Evolutionary conservation across 495 filamentous ascomycete genomes (phyloP), one percentile per base, ranked within the genome.

Genomic region (Chaetomium fimeti): DNA sequence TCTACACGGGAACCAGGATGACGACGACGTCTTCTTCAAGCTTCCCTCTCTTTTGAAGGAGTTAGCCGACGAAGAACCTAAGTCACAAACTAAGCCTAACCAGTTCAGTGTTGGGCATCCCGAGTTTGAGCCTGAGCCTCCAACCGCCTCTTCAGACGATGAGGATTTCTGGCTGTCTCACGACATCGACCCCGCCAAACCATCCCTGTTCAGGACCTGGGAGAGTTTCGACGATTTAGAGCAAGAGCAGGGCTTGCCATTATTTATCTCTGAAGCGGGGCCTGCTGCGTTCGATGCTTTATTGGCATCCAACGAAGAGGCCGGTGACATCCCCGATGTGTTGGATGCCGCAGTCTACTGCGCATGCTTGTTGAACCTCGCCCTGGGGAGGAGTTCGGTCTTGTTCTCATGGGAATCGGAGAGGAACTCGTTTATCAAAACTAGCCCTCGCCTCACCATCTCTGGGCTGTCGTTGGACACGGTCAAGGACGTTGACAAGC

Each of bases 241-340:
- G 2, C 27, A 54, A 0, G 60, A 24, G 0, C 59, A 24, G 2
- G 15, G 16, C 3, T 28, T 65, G 0, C 68, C 72, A 28, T 83
- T 84, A 47, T 93, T 93, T 63, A 81, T 96, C 38, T 91, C 87
- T 4, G 93, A 97, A 72, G 86, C 88, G 15, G 90, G 91, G 0
- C 79, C 90, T 2, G 74, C 74, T 24, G 84, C 85, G 3, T 93
- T 93, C 61, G 91, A 97, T 76, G 86, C 89, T 8, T 83, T 81
- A 16, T 58, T 91, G 18, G 77, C 72, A 57, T 71, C 75, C 24
- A 60, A 49, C 6, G 29, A 51, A 20, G n/a, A 20, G 0, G 24
- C 9, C 22, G 69, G 69, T 42, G 60, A 66, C 9, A 63, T 74
- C 2, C 57, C 68, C 9, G 68, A 74, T 29, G 64, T 82, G 13